Conservation (phyloP, 768 basidiomycete genomes). For the Boletus insuetus region DNA sequence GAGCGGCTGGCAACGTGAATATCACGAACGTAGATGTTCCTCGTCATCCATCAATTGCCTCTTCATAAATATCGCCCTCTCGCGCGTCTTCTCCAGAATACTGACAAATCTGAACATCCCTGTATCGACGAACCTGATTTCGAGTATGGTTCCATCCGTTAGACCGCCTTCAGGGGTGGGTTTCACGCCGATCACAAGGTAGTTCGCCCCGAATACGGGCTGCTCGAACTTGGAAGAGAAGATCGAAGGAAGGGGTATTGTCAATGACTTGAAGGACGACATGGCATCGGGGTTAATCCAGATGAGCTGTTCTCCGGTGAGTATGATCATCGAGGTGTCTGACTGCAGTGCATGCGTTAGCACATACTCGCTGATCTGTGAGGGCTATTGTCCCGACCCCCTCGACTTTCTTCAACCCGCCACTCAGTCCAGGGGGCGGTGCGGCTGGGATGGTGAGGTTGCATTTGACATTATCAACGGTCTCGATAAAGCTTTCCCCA, state of each 20-base stretch:
- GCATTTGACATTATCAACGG: conserved; percentile 58
- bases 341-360: background rate
- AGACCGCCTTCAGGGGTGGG: conserved; percentile 69
- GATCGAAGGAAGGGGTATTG: conserved; percentile 61
- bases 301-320: conserved; percentile 50
- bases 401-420: conserved; percentile 55
- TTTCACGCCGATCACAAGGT: conserved; percentile 60
- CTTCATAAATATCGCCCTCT: conserved; percentile 73
- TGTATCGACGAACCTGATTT: conserved; percentile 65
- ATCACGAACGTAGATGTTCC: conserved; percentile 29
- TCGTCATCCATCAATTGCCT: conserved; percentile 44
- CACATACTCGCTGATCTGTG: conserved; percentile 70
- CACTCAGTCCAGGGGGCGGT: conserved; percentile 50
- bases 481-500: conserved; percentile 57
- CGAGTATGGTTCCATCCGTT: conserved; percentile 57
- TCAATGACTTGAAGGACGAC: conserved; percentile 41
- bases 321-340: conserved; percentile 2
- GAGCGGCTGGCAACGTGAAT: background rate
- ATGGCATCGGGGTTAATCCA: conserved; percentile 44
- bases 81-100: conserved; percentile 72
- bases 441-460: conserved; percentile 55
- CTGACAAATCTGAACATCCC: conserved; percentile 74
- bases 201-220: conserved; percentile 70
- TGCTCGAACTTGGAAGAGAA: conserved; percentile 73
- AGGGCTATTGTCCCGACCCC: conserved; percentile 58